A percentile compares a stretch with the other conserved stretches of the same genome.
These are phyloP conservation scores for Solanum aculeatissimum DNA, from an alignment of 305 asterid species.

Conservation along the genomic window DNA sequence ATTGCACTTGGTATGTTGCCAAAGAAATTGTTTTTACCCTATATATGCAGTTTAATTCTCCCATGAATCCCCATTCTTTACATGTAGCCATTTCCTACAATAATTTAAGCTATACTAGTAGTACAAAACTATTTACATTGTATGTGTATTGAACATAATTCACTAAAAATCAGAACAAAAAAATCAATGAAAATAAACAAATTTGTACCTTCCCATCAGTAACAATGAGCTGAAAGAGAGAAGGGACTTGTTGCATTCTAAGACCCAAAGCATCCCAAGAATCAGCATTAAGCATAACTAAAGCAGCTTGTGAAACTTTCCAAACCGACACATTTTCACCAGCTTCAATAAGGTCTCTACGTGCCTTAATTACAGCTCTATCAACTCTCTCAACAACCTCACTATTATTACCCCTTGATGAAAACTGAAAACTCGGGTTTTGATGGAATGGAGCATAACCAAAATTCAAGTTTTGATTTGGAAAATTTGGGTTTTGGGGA, in stretches of 20 bases:
- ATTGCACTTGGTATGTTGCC: not conserved
- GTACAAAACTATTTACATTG: not conserved
- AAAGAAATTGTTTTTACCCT: not conserved
- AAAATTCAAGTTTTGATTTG: not conserved
- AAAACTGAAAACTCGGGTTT: not conserved
- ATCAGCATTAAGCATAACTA: constrained; percentile 36
- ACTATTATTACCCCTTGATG: not conserved
- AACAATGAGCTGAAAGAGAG: constrained; percentile 36
- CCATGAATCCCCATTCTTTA: not conserved
- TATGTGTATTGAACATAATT: not conserved
- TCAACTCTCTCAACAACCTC: constrained; percentile 39
- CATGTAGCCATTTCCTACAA: not conserved
- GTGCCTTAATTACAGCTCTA: constrained; percentile 43
- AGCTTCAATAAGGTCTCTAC: constrained; percentile 30
- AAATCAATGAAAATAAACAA: not conserved
- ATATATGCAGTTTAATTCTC: not conserved
- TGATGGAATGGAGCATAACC: not conserved
- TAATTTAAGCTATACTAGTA: not conserved
- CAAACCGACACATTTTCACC: constrained; percentile 52
- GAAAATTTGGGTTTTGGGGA: not conserved
- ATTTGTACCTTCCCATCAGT: not conserved
- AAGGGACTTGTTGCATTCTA: constrained; percentile 74
- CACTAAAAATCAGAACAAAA: not conserved
- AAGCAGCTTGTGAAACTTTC: constrained; percentile 72
- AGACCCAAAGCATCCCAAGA: constrained; percentile 81